Evolutionary conservation across 139 green algal species (phyloP), one percentile per base, ranked within the genome.

Genomic region (Micractinium conductrix): DNA sequence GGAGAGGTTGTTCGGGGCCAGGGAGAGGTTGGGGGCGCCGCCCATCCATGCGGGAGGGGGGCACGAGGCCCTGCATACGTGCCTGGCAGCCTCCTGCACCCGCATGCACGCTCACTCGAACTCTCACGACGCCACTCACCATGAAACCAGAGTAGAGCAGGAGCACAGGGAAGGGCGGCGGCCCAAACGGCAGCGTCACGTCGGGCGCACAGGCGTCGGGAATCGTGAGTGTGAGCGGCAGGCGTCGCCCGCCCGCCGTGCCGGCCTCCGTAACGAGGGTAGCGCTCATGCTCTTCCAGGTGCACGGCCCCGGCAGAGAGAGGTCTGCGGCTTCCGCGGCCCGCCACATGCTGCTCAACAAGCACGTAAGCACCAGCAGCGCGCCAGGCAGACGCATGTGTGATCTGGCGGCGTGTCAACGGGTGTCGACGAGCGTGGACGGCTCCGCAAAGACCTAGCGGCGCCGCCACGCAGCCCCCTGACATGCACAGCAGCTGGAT

Each of bases 111-210:
- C n/a, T n/a, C n/a, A n/a, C n/a, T n/a, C n/a, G n/a, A n/a, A n/a
- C n/a, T n/a, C n/a, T n/a, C n/a, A n/a, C n/a, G 21, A 48, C 38
- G 17, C 55, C 2, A 30, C 45, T 35, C 12, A 80, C 60, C 70
- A 83, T 79, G 62, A 89, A 89, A 4, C 85, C 85, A 42, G 78
- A 87, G 71, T 60, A 87, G n/a, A 87, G 79, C 28, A 87, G 58
- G 1, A 89, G 70, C 10, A 89, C 62, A 12, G 85, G 85, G 30
- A 83, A 83, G 30, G 79, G 35, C 1, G 82, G 60, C 35, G 24
- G 42, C 65, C 45, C 58, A 84, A 84, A 4, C 44, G 79, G 17
- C 40, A 40, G 26, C 19, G n/a, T n/a, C 74, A 67, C 10, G 4
- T 17, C 6, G 75, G 75, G 17, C 33, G 16, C 24, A 53, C 40